Base-by-base conservation (phyloP, 2,329 filamentous ascomycete species). In the Clathrospora elynae region DNA sequence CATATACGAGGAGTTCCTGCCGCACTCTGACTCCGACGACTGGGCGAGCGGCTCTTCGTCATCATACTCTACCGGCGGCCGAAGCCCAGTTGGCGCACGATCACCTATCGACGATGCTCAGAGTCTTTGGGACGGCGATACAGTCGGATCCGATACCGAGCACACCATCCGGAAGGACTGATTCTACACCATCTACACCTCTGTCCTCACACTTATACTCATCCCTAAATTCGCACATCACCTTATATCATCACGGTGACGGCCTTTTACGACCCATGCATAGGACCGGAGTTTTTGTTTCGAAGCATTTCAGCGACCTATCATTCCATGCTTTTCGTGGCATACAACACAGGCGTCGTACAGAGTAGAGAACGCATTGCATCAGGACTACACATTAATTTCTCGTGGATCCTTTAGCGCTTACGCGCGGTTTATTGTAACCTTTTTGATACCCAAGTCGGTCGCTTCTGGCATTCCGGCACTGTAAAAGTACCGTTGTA, bases 31-130 rank as follows among this genome's bases (percentile, higher is more conserved):
- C 55, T 90, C 86, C 61, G 90, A 95, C 58, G 90, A 93, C 61
- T 96, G 90, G 90, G 92, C 90, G 6, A 81, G 92, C 31, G 90
- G 88, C 47, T 93, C 89, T 57, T 90, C 85, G 40, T 93, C 88
- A 0, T 85, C 82, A 25, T 82, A 87, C 66, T 87, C 85, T 25
- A 86, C 81, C 16, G 81, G 81, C 35, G 82, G 79, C 35, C 67
- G 82, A 36, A 85, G 82, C 14, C 78, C 75, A 19, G 61, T 72
- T 26, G 75, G 70, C 23, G 57, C 71, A 22, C 68, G 71, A 17
- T 76, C 73, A 28, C 75, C 76, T 16, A 61, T 81, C 20, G 81
- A 84, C 51, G 83, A 85, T 51, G 75, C 75, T 46, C 76, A 79
- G 51, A 75, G 74, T 42, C 66, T 75, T 10, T 81, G 79, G 79